Percentiles rank a stretch among this genome's conserved stretches.
phyloP scores from a whole-genome alignment of 2,329 filamentous ascomycete genomes.

The Claviceps africana region DNA sequence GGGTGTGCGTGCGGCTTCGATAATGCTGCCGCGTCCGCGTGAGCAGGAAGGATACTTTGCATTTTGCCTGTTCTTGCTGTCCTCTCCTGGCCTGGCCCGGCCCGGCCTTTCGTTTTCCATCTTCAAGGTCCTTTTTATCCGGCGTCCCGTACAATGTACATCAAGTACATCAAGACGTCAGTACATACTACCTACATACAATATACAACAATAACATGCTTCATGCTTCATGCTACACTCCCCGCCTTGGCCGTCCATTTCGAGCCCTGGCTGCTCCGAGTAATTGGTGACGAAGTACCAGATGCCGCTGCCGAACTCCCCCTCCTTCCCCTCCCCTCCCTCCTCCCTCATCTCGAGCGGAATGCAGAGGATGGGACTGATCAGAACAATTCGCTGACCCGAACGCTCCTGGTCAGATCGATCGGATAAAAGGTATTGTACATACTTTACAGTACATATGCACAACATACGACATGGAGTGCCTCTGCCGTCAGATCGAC shows the following conservation, averaged over 20 bases:
- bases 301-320: background rate
- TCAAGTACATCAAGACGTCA: too few relatives aligned
- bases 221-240: background rate
- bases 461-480: background rate
- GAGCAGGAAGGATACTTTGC: background rate
- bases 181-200: too few relatives aligned
- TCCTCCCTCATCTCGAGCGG: too few relatives aligned
- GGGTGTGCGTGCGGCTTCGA: background rate
- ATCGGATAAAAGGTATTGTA: constrained; percentile 3
- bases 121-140: background rate
- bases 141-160: background rate
- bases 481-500: background rate
- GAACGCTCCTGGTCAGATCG: constrained; percentile 2
- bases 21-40: background rate
- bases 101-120: too few relatives aligned
- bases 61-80: background rate
- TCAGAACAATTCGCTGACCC: background rate
- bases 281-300: background rate
- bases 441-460: too few relatives aligned
- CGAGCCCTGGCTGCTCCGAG: background rate
- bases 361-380: background rate
- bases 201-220: too few relatives aligned
- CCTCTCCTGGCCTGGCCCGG: background rate
- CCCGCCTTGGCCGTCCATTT: background rate
- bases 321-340: too few relatives aligned